Evolutionary conservation across 345 rosid genomes (phyloP).

Genomic region (Mercurialis annua): DNA sequence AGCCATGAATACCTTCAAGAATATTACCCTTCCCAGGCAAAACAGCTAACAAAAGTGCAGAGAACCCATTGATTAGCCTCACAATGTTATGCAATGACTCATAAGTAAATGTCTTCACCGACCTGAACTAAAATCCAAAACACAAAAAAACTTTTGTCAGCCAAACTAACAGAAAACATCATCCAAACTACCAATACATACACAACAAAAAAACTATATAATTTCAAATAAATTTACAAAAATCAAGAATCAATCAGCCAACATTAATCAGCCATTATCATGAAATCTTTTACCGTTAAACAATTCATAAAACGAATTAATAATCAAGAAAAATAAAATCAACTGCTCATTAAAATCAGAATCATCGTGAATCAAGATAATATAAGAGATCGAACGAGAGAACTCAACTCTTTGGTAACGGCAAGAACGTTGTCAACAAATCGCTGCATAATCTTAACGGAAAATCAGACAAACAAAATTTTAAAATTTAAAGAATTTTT

Average conservation of each 20-base stretch:
- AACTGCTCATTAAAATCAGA: not conserved
- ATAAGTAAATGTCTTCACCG: slow-evolving; percentile 84
- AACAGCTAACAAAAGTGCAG: slow-evolving; percentile 66
- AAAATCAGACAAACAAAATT: slow-evolving; percentile 2
- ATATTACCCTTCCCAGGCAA: slow-evolving; percentile 73
- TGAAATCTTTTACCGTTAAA: not conserved
- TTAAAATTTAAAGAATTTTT: slow-evolving; percentile 3
- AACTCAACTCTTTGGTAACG: slow-evolving; percentile 86
- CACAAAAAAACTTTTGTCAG: slow-evolving; percentile 19
- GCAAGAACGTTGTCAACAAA: slow-evolving; percentile 85
- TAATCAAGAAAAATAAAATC: not conserved
- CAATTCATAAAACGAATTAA: not conserved
- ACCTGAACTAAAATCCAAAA: slow-evolving; percentile 52
- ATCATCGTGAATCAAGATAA: too few relatives aligned
- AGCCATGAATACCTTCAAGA: slow-evolving; percentile 91
- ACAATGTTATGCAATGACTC: slow-evolving; percentile 80
- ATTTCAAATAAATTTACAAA: not conserved
- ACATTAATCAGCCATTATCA: too few relatives aligned
- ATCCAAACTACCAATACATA: not conserved
- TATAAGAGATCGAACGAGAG: not conserved
- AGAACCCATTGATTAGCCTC: slow-evolving; percentile 78
- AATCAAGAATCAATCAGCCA: not conserved
- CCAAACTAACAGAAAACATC: not conserved
- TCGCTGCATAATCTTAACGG: slow-evolving; percentile 52
- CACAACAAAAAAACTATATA: not conserved